Base-by-base conservation (phyloP, 352 stramenopile species). In the Detonula confervacea region DNA sequence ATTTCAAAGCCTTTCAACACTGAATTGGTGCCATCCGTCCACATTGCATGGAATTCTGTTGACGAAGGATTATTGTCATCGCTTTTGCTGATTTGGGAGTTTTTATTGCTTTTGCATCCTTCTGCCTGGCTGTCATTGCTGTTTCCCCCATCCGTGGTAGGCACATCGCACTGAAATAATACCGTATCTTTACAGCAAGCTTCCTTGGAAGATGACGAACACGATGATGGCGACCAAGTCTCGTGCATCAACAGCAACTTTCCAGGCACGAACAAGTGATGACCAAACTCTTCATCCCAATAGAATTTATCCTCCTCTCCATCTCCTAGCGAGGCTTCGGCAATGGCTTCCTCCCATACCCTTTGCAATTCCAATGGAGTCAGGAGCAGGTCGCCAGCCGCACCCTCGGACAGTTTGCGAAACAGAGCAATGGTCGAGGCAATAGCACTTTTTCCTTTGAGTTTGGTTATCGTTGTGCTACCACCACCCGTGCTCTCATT, bases 181-280 rank as follows among this genome's bases (percentile, higher is more conserved):
- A n/a, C n/a, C n/a, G n/a, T n/a, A n/a, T n/a, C n/a, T n/a, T n/a
- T n/a, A n/a, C n/a, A n/a, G n/a, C n/a, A n/a, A n/a, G n/a, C n/a
- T n/a, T n/a, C n/a, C n/a, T n/a, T n/a, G n/a, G n/a, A n/a, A n/a
- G n/a, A n/a, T n/a, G n/a, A n/a, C n/a, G n/a, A n/a, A n/a, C n/a
- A n/a, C n/a, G n/a, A n/a, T n/a, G n/a, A n/a, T n/a, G n/a, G n/a
- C n/a, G 62, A 66, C 86, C 86, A 92, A 57, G 75, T 65, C 30
- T 87, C 65, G 46, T 83, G 86, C 2, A 85, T 65, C 20, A 92
- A 46, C 16, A 90, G 51, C 7, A 92, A 55, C 54, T 71, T 72
- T 6, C 87, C 87, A 3, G 83, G 73, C 70, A 88, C 77, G 67
- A 86, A 90, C 27, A 92, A 70, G 74, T 92, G 83, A 35, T 85